Conservation (phyloP, 164 flowering plant species). For the Vitis rotundifolia region DNA sequence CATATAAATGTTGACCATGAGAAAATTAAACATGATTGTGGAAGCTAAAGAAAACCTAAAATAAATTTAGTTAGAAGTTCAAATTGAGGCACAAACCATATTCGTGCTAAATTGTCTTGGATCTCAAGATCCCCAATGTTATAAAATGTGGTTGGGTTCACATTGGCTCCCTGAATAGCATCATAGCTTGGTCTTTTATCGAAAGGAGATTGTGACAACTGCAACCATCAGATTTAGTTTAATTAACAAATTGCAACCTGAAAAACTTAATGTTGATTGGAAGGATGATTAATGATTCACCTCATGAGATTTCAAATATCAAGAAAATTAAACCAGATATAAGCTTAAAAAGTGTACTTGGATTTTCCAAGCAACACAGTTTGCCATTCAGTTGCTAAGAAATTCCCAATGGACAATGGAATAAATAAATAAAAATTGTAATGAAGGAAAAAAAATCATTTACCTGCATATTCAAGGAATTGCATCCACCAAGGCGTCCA, state of each 20-base stretch:
- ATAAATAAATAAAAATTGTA: not conserved
- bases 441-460: not conserved
- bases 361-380: not conserved
- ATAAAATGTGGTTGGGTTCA: slow-evolving; percentile 81
- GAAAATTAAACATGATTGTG: not conserved
- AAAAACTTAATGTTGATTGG: too few species aligned
- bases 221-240: slow-evolving; percentile 15
- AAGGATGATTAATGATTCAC: too few species aligned
- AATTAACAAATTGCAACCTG: not conserved
- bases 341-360: not conserved
- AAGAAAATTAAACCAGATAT: not conserved
- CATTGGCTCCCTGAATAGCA: slow-evolving; percentile 88
- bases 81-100: slow-evolving; percentile 56
- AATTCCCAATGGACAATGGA: not conserved
- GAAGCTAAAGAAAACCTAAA: not conserved
- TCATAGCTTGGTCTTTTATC: slow-evolving; percentile 89
- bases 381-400: not conserved
- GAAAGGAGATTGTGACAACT: slow-evolving; percentile 85
- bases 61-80: not conserved
- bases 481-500: slow-evolving; percentile 97
- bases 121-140: slow-evolving; percentile 92
- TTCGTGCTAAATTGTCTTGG: slow-evolving; percentile 88
- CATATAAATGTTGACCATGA: not conserved
- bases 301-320: not conserved
- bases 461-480: slow-evolving; percentile 98